Base-by-base conservation (phyloP, 805 yeast species). In the Kurtzmaniella cleridarum region DNA sequence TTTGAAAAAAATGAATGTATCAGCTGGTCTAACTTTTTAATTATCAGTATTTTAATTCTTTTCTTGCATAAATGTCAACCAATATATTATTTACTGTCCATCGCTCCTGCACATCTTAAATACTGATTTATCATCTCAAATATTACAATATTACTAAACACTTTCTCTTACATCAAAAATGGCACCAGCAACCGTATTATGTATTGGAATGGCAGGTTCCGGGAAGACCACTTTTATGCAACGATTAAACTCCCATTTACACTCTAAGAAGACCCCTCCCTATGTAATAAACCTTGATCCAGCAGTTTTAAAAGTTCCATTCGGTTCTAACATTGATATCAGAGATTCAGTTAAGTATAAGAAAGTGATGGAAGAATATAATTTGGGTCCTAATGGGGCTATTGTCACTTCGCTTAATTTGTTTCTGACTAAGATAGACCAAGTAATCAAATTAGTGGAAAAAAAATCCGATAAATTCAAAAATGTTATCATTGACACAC, bases 171-270 rank as follows among this genome's bases (percentile, higher is more conserved):
- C 10, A 20, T 24, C 23, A 39, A 47, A 27, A 15, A 56, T 59
- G 58, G 53, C 57, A 32, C 63, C 72, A 18, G 58, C 68, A 34
- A 70, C 73, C 3, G 58, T 71, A 11, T 57, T 71, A 27, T 69
- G 75, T 53, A 71, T 71, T 30, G 76, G 76, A 31, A 71, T 71
- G 76, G 76, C 69, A 27, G 69, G 69, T 40, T 82, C 95, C 38
- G 98, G 99, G 53, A 93, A 93, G 62, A 91, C 99, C 64, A 93
- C 98, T 8, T 93, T 93, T 59, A 82, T 93, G 88, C 99, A 93
- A 60, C 69, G 98, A 46, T 69, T 93, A 44, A 91, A 91, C 63
- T 78, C 96, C 0, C 95, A 93, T 59, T 67, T 93, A 27, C 95
- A 90, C 55, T 43, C 86, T 27, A 69, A 76, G 42, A 73, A 81